Base-by-base conservation (phyloP, 2,329 filamentous ascomycete species). In the Pseudogymnoascus sp. region DNA sequence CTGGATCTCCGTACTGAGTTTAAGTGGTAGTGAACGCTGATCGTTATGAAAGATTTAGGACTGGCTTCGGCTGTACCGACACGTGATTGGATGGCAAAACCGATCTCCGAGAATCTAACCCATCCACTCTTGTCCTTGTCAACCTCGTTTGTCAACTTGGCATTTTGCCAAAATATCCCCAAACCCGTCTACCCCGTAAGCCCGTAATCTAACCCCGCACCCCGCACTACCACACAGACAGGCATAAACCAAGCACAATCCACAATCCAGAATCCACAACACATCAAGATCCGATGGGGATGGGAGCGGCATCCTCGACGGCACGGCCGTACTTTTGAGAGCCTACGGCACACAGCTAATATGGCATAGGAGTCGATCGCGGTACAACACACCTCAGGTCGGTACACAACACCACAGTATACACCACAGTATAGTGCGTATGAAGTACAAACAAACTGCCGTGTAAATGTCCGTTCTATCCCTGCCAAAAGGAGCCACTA, bases 391-490 rank as follows among this genome's bases (percentile, higher is more conserved):
- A 5, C 23, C 10, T 44, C 17, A 44, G 19, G 19, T 44, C 15
- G 40, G 19, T 44, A 44, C 5, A 23, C 42, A 33, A 13, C 21
- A 31, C 26, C 44, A 28, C 17, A 15, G 1, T 50, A 17, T 7
- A n/a, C 44, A 50, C 44, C 44, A 17, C 19, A 6, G 6, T 28
- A 10, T 7, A 28, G 26, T 28, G n/a, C 26, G 23, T 13, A 13
- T 19, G n/a, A 9, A 19, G 15, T 33, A 57, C 47, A 57, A 57
- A 19, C 26, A 31, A 57, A 57, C 47, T 33, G 47, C 47, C 47
- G 47, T 57, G 47, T 57, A 57, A 53, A 57, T 57, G 26, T 31
- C 47, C 44, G 44, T 50, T 50, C 13, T n/a, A 50, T 10, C 47
- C 47, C 10, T n/a, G 47, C 47, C n/a, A 33, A 31, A 33, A 31